These are phyloP conservation scores for Apiospora sp. DNA, from an alignment of 2,329 filamentous ascomycete genomes.

Conservation along the genomic window DNA sequence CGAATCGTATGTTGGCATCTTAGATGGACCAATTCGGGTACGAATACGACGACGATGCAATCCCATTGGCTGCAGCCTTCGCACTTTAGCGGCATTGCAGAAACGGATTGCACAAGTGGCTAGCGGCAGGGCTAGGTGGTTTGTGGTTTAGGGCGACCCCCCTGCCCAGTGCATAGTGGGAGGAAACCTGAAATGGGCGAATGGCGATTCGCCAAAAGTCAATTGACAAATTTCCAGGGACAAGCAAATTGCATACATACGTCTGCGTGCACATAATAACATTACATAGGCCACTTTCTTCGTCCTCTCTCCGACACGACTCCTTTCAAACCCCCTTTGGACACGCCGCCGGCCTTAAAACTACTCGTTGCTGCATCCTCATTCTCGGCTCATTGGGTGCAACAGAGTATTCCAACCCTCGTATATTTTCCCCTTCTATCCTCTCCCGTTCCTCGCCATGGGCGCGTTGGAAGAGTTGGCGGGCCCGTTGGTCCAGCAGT, in stretches of 20 bases:
- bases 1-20: conserved; percentile 11
- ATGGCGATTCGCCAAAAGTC: conserved; percentile 11
- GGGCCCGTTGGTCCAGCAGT: conserved; percentile 59
- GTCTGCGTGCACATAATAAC: no score
- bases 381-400: not conserved
- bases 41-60: conserved; percentile 8
- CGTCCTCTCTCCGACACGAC: not conserved
- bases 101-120: not conserved
- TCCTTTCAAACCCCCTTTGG: not conserved
- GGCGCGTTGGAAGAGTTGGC: conserved; percentile 62
- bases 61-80: not conserved
- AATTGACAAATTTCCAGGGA: conserved; percentile 22
- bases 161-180: not conserved
- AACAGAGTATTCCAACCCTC: not conserved
- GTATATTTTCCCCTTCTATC: not conserved
- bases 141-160: not conserved
- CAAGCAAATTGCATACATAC: conserved; percentile 18
- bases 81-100: not conserved
- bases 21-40: conserved; percentile 11
- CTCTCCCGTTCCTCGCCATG: conserved; percentile 48
- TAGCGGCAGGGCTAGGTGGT: not conserved
- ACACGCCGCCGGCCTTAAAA: not conserved
- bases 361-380: not conserved
- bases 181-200: not conserved
- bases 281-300: not conserved